Evolutionary conservation across 106 monocot species (phyloP).

Genomic region (Dendrobium nobile): DNA sequence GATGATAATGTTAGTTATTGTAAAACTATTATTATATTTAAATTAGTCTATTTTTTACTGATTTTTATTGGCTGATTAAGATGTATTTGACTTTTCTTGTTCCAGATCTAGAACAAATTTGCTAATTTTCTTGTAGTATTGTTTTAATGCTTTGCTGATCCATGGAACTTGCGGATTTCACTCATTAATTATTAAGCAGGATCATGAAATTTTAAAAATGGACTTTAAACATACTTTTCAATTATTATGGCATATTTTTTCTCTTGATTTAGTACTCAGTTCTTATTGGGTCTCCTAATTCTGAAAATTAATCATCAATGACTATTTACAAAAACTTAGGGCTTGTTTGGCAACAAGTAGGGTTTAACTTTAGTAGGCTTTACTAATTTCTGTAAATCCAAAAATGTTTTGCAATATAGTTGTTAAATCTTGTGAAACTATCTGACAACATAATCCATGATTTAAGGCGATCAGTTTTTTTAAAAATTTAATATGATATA

Average conservation of each 20-base stretch:
- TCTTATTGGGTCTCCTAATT: background rate
- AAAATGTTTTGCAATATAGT: too few species aligned
- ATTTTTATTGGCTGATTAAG: background rate
- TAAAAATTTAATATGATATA: too few species aligned
- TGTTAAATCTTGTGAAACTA: too few species aligned
- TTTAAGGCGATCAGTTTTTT: too few species aligned
- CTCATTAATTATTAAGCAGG: too few species aligned
- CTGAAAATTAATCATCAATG: background rate
- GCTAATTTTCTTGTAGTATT: background rate
- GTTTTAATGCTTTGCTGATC: background rate
- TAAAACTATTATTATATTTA: background rate
- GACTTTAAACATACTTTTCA: background rate
- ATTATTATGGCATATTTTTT: background rate
- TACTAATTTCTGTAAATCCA: too few species aligned
- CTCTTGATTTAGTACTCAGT: background rate
- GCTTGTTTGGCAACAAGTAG: too few species aligned
- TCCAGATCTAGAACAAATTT: background rate
- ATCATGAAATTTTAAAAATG: too few species aligned
- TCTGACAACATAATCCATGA: too few species aligned
- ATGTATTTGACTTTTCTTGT: background rate
- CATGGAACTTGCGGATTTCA: too few species aligned
- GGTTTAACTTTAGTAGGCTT: too few species aligned
- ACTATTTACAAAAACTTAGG: too few species aligned
- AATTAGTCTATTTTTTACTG: background rate
- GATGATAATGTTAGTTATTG: background rate